Evolutionary conservation across 169 alveolate species (phyloP).

Genomic region (Cryptosporidium tyzzeri): DNA sequence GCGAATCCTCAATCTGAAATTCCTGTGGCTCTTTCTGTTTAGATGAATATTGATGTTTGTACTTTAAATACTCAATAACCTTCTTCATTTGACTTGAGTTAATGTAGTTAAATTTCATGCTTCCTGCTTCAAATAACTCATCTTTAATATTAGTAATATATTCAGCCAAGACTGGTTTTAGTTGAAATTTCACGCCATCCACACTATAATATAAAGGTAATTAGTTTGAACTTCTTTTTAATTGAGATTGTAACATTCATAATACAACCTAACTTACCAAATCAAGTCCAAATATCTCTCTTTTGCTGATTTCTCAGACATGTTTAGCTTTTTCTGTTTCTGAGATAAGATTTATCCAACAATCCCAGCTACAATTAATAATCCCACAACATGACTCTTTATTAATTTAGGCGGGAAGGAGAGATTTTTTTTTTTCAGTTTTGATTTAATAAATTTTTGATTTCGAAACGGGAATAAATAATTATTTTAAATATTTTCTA

Average conservation of each 20-base stretch:
- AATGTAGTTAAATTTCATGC: constrained; percentile 43
- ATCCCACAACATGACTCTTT: background rate
- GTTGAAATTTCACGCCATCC: constrained; percentile 20
- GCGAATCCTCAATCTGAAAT: constrained; percentile 29
- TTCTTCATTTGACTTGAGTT: constrained; percentile 52
- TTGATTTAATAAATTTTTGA: too few relatives aligned
- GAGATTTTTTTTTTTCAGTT: background rate
- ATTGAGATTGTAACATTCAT: background rate
- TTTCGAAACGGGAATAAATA: background rate
- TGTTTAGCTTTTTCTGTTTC: background rate
- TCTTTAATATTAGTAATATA: constrained; percentile 36
- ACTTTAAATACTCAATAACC: constrained; percentile 56
- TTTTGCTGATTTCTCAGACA: background rate
- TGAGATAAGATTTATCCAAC: background rate
- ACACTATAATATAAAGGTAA: background rate
- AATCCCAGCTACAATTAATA: background rate
- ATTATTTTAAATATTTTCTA: too few relatives aligned
- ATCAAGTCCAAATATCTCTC: constrained; percentile 19
- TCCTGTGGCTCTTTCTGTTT: background rate
- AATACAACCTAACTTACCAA: constrained; percentile 19
- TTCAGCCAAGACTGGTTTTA: background rate
- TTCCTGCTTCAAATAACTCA: background rate
- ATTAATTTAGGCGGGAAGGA: background rate
- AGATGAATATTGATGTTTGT: constrained; percentile 4
- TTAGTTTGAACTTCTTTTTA: background rate